Evolutionary conservation across 306 rosid genomes (phyloP).

Genomic region (Begonia loranthoides): DNA sequence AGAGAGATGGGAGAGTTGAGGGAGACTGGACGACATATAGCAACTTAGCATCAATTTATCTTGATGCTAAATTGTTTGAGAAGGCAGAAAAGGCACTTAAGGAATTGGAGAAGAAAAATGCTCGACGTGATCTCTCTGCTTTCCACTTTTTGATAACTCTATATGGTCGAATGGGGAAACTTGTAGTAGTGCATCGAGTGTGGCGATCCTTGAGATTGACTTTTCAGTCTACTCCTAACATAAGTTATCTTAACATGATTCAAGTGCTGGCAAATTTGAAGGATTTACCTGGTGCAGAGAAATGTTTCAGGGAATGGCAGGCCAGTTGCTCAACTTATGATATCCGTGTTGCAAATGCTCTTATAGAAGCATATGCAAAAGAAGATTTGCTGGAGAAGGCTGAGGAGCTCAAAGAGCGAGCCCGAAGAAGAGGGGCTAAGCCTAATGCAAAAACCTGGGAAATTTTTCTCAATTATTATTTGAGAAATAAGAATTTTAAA

Average conservation of each 20-base stretch:
- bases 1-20: constrained; percentile 59
- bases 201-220: constrained; percentile 93
- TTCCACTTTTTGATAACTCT: constrained; percentile 74
- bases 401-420: constrained; percentile 44
- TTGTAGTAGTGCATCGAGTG: constrained; percentile 56
- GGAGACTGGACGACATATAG: constrained; percentile 85
- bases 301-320: constrained; percentile 74
- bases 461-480: constrained; percentile 50
- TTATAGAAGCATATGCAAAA: constrained; percentile 48
- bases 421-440: constrained; percentile 59
- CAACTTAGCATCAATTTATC: constrained; percentile 75
- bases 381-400: constrained; percentile 61
- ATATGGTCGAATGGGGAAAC: constrained; percentile 52
- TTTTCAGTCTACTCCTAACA: constrained; percentile 61
- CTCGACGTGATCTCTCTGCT: constrained; percentile 40
- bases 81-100: constrained; percentile 71
- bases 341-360: constrained; percentile 63
- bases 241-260: constrained; percentile 82
- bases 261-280: constrained; percentile 58
- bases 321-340: constrained; percentile 50
- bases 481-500: constrained; percentile 38
- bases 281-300: constrained; percentile 87
- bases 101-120: constrained; percentile 75
- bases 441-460: constrained; percentile 79
- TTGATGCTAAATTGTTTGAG: constrained; percentile 44